These are phyloP conservation scores for Sarcodon sp. DNA, from an alignment of 768 basidiomycete genomes.

Conservation along the genomic window DNA sequence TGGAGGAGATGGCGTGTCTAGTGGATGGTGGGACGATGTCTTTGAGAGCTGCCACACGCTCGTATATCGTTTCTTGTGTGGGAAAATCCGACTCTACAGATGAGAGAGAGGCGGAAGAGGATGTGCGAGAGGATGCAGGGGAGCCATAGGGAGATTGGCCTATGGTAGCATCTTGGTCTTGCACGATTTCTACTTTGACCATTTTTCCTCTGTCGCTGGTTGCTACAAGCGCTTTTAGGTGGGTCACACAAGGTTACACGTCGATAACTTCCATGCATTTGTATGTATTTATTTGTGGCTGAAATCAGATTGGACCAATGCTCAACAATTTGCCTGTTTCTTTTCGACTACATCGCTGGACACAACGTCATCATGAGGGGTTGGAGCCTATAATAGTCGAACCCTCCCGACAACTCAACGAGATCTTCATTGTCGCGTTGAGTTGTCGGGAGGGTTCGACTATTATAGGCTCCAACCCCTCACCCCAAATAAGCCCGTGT, in stretches of 20 bases:
- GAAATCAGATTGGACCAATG: no score
- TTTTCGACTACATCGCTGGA: no score
- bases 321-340: no score
- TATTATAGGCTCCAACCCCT: no score
- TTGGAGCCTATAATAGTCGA: no score
- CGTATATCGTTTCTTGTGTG: slow-evolving; percentile 71
- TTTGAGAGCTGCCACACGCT: slow-evolving; percentile 83
- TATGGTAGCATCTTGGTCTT: slow-evolving; percentile 57
- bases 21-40: slow-evolving; percentile 94
- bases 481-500: no score
- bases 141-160: slow-evolving; percentile 60
- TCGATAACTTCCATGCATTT: no score
- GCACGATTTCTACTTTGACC: slow-evolving; percentile 91
- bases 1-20: slow-evolving; percentile 58
- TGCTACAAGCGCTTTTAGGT: background rate
- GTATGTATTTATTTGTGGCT: no score
- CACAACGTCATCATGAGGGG: no score
- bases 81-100: slow-evolving; percentile 64
- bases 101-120: slow-evolving; percentile 62
- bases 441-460: no score
- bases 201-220: slow-evolving; percentile 28
- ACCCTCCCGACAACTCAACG: no score
- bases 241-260: background rate
- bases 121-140: slow-evolving; percentile 60
- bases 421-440: no score